phyloP scores from a whole-genome alignment of 169 alveolate genomes.

The Fabrea salina region DNA sequence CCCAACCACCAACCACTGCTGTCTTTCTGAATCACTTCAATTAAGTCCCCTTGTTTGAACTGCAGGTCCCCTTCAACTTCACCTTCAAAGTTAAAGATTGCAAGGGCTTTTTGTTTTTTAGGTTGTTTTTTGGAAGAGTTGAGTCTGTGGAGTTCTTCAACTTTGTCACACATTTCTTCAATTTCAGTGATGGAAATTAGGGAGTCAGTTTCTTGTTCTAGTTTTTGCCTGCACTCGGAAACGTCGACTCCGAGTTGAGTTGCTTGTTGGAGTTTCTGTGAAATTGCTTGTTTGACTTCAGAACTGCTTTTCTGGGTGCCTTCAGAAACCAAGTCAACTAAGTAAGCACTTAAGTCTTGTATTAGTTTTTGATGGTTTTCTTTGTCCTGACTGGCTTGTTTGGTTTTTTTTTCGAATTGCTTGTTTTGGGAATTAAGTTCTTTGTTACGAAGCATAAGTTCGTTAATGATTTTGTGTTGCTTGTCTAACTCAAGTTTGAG shows the following conservation, averaged over 20 bases:
- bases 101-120: not conserved
- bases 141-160: not conserved
- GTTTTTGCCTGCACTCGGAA: not conserved
- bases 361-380: too few relatives aligned
- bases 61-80: conserved; percentile 22
- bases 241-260: not conserved
- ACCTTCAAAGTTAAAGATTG: conserved; percentile 29
- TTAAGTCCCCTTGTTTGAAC: not conserved
- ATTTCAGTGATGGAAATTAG: not conserved
- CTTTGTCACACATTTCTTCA: not conserved
- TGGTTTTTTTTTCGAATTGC: too few relatives aligned
- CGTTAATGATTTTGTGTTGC: too few relatives aligned
- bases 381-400: too few relatives aligned
- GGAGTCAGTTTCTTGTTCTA: not conserved
- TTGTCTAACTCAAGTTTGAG: too few relatives aligned
- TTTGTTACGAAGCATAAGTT: too few relatives aligned
- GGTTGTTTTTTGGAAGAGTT: not conserved
- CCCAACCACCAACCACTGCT: conserved; percentile 34
- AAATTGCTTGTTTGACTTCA: not conserved
- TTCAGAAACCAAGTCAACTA: too few relatives aligned
- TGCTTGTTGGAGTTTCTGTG: not conserved
- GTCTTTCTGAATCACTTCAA: conserved; percentile 11
- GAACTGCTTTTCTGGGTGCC: too few relatives aligned
- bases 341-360: too few relatives aligned
- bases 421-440: too few relatives aligned